Evolutionary conservation across 495 filamentous ascomycete species (phyloP).

Genomic region (Neohortaea acidophila): DNA sequence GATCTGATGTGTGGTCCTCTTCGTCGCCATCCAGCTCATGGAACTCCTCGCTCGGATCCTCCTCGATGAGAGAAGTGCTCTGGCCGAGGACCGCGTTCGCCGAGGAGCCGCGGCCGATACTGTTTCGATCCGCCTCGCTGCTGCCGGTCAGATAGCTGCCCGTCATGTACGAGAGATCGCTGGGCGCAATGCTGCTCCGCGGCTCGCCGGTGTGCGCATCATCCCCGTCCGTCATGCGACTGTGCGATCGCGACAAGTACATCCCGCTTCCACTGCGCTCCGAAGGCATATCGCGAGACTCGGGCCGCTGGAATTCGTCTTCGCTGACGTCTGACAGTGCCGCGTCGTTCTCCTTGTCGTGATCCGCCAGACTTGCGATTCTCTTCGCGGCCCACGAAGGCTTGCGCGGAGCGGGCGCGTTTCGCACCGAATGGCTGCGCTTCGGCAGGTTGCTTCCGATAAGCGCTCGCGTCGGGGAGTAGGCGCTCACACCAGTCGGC

Average conservation of each 20-base stretch:
- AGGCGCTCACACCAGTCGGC: slow-evolving; percentile 42
- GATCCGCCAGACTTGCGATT: slow-evolving; percentile 23
- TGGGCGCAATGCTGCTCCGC: slow-evolving; percentile 39
- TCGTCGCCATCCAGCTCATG: slow-evolving; percentile 18
- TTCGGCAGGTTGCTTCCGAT: slow-evolving; percentile 38
- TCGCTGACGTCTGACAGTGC: slow-evolving; percentile 29
- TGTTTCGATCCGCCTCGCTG: slow-evolving; percentile 32
- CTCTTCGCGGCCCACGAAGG: slow-evolving; percentile 51
- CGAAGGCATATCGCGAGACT: slow-evolving; percentile 5
- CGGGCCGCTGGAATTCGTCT: slow-evolving; percentile 16
- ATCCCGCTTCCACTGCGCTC: slow-evolving; percentile 10
- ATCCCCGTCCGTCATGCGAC: slow-evolving; percentile 22
- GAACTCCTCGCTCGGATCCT: slow-evolving; percentile 21
- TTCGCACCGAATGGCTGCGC: slow-evolving; percentile 59
- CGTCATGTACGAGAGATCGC: slow-evolving; percentile 33
- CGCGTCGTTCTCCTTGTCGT: slow-evolving; percentile 52
- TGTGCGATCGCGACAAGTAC: slow-evolving; percentile 18
- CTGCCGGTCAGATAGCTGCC: slow-evolving; percentile 26
- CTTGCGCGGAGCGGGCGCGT: slow-evolving; percentile 44
- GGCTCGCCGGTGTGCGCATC: slow-evolving; percentile 32
- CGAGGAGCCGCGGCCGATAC: slow-evolving; percentile 25
- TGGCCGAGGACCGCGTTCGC: slow-evolving; percentile 7
- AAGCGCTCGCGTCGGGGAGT: slow-evolving; percentile 18
- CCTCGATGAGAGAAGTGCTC: neutral
- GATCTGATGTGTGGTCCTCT: slow-evolving; percentile 15